These are phyloP conservation scores for Symbiodinium pilosum DNA, from an alignment of 73 alveolate genomes.

Conservation along the genomic window DNA sequence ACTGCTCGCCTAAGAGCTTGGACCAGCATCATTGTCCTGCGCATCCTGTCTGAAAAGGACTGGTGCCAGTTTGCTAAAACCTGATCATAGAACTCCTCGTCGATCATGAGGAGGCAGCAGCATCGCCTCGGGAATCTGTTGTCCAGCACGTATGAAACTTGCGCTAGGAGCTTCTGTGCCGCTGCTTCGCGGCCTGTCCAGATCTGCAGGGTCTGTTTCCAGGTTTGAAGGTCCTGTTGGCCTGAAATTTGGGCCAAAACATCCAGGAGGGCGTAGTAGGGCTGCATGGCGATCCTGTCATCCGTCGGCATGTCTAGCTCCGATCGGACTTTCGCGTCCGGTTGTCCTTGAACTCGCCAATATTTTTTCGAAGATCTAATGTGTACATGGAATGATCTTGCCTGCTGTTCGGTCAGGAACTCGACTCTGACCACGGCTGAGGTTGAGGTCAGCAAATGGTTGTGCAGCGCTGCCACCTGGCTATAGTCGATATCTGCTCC, in stretches of 20 bases:
- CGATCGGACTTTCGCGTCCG: neutral
- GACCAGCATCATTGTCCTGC: neutral
- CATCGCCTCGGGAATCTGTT: conserved; percentile 2
- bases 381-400: neutral
- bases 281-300: conserved; percentile 43
- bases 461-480: conserved; percentile 23
- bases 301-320: conserved; percentile 47
- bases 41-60: neutral
- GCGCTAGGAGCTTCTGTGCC: conserved; percentile 1
- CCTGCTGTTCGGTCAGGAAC: neutral
- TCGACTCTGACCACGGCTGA: conserved; percentile 5
- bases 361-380: neutral
- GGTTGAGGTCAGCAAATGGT: neutral
- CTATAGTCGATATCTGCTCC: neutral
- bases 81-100: too few relatives aligned
- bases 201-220: conserved; percentile 31
- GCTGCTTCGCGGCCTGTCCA: neutral
- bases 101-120: neutral
- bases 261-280: conserved; percentile 10
- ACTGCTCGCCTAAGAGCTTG: conserved; percentile 32
- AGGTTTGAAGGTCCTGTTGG: neutral
- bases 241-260: neutral
- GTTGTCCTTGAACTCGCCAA: neutral
- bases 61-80: neutral
- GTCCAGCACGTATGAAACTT: conserved; percentile 31